Base-by-base conservation (phyloP, 108 stramenopile species). In the Cyclotella sp. region DNA sequence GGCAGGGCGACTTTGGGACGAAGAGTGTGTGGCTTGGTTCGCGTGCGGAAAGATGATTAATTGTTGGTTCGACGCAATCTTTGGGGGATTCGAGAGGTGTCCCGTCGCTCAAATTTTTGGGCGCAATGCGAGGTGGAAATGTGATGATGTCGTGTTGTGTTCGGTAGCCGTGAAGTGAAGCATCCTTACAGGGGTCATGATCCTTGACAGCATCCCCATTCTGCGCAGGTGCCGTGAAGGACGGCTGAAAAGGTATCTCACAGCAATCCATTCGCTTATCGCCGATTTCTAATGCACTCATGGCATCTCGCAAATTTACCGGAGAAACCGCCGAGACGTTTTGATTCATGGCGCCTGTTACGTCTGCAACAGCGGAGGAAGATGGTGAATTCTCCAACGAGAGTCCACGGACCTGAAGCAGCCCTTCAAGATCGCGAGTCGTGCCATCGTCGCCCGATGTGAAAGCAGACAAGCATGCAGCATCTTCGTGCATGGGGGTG, bases 191-290 rank as follows among this genome's bases (percentile, higher is more conserved):
- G 30, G 28, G n/a, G 14, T 61, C 19, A 15, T 28, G 47, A 42
- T 24, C n/a, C 15, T 13, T 60, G 52, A 58, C 15, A 29, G 14
- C 15, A 19, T 30, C 28, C 21, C 51, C 27, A 22, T 75, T 66
- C 65, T 54, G 14, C 58, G 46, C 18, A 49, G 62, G 19, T 14
- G 29, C 42, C 19, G 59, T 69, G 7, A 9, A 15, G 26, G 19
- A 12, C 15, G 39, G 21, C 29, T 15, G 40, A 15, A 57, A 53
- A 18, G 91, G 87, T 67, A 93, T 79, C 70, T 93, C 90, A 73
- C 92, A 92, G 71, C 91, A 91, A 80, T 97, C 97, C 95, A 96
- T 96, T 61, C 92, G 92, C n/a, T 71, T 61, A 59, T 97, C 95
- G 78, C 93, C 90, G 9, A 97, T 44, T 76, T 97, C 95, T 39